phyloP scores from a whole-genome alignment of 306 rosid genomes.

The Nissolia schottii region DNA sequence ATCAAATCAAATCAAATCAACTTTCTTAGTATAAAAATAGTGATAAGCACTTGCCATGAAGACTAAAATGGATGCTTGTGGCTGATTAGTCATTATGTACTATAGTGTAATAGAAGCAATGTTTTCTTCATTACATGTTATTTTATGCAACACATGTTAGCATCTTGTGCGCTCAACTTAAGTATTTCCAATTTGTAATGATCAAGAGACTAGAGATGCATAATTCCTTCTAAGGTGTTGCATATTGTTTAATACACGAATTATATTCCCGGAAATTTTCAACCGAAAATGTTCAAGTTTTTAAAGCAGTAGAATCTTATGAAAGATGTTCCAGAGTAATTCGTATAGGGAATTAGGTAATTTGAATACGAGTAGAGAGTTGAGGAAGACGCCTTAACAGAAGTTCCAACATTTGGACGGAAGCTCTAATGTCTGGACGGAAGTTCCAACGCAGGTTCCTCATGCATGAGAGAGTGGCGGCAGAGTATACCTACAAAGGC shows the following conservation, averaged over 20 bases:
- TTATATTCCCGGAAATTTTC: neutral
- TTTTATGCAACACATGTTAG: neutral
- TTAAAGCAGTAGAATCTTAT: neutral
- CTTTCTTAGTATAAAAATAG: neutral
- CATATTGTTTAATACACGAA: neutral
- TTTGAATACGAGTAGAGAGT: no score
- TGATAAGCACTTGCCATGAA: neutral
- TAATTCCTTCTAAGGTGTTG: neutral
- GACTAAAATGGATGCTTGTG: neutral
- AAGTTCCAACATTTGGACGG: no score
- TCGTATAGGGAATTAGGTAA: no score
- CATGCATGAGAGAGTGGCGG: no score
- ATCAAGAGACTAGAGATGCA: neutral
- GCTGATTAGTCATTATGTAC: neutral
- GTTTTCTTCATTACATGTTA: neutral
- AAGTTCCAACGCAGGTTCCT: no score
- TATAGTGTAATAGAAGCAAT: neutral
- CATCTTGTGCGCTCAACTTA: neutral
- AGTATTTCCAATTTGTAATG: neutral
- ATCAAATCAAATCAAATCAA: neutral
- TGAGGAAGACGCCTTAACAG: no score
- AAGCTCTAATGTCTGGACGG: no score
- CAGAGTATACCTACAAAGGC: no score
- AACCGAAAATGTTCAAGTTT: neutral
- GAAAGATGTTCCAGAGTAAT: no score